Conservation (phyloP, 2,329 filamentous ascomycete species). For the Ophioceras dolichostomum region DNA sequence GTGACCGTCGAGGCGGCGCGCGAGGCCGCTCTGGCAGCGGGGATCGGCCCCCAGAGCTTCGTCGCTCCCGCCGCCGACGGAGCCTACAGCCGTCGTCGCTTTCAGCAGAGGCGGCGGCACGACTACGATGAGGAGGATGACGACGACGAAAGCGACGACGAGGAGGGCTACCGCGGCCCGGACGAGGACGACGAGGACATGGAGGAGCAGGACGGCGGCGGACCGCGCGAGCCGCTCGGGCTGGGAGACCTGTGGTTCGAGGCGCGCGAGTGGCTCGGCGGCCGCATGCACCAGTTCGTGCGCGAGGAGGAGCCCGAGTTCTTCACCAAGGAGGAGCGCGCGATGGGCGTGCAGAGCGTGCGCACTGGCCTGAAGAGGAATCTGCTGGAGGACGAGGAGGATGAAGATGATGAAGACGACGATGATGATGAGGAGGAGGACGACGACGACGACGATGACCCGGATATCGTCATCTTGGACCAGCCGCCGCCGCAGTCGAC, state of each 20-base stretch:
- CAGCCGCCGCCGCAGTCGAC: conserved; percentile 2
- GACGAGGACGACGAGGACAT: conserved; percentile 15
- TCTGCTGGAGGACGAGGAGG: conserved; percentile 36
- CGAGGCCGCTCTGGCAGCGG: conserved; percentile 24
- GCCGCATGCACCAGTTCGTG: conserved; percentile 23
- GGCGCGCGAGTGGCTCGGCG: conserved; percentile 16
- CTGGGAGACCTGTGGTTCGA: conserved; percentile 25
- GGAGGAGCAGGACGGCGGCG: conserved; percentile 25
- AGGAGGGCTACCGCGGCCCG: conserved; percentile 13
- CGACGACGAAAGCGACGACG: conserved; percentile 23
- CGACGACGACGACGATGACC: conserved; percentile 24
- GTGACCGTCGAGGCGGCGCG: conserved; percentile 57
- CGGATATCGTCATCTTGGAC: conserved; percentile 8
- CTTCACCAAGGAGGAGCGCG: conserved; percentile 61
- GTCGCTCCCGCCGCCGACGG: conserved; percentile 8
- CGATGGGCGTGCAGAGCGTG: conserved; percentile 53
- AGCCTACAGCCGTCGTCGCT: conserved; percentile 16
- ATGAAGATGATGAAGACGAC: conserved; percentile 46
- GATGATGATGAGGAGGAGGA: conserved; percentile 39
- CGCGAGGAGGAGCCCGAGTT: conserved; percentile 43
- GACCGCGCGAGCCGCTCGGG: conserved; percentile 17
- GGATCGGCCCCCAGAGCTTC: conserved; percentile 17
- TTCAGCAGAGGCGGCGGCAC: conserved; percentile 12
- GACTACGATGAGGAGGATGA: conserved; percentile 15
- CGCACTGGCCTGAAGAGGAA: conserved; percentile 55